A percentile compares a stretch with the other conserved stretches of the same genome.
Conservation (phyloP, 1,284 basidiomycete genomes). For the Hypsizygus ulmarius region DNA sequence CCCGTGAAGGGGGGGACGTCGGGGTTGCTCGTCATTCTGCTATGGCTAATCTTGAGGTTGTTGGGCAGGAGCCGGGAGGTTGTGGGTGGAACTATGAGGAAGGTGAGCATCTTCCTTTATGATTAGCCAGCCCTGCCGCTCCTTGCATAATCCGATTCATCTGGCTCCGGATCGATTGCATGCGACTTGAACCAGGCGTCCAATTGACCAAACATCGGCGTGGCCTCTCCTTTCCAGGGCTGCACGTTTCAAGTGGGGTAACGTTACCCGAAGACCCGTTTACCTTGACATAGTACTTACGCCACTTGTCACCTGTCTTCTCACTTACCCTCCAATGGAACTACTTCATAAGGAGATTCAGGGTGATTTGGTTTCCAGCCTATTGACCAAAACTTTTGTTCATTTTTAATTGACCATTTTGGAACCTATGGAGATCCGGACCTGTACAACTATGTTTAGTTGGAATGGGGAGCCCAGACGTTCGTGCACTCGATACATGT, state of each 20-base stretch:
- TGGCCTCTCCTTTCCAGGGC: slow-evolving; percentile 38
- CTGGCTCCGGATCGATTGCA: slow-evolving; percentile 36
- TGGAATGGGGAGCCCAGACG: slow-evolving; percentile 17
- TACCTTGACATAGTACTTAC: slow-evolving; percentile 36
- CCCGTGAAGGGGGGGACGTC: slow-evolving; percentile 61
- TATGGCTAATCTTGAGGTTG: slow-evolving; percentile 48
- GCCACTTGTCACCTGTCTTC: slow-evolving; percentile 41
- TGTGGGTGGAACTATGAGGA: slow-evolving; percentile 39
- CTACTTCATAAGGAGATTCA: slow-evolving; percentile 16
- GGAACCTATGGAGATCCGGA: slow-evolving; percentile 19
- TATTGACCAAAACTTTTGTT: slow-evolving; percentile 5
- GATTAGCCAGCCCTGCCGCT: slow-evolving; percentile 31
- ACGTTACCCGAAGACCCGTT: slow-evolving; percentile 39
- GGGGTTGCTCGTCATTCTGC: slow-evolving; percentile 42
- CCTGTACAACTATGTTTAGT: slow-evolving; percentile 10
- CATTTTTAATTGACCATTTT: slow-evolving; percentile 9
- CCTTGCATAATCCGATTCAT: slow-evolving; percentile 36
- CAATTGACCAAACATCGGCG: slow-evolving; percentile 30
- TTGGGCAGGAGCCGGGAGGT: slow-evolving; percentile 45
- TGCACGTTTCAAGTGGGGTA: slow-evolving; percentile 26
- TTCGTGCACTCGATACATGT: slow-evolving; percentile 15
- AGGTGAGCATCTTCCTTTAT: slow-evolving; percentile 41
- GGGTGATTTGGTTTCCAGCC: slow-evolving; percentile 6
- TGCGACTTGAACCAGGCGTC: slow-evolving; percentile 25
- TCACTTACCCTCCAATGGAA: slow-evolving; percentile 24